A percentile compares a stretch with the other conserved stretches of the same genome.
These are phyloP conservation scores for Aspergillus sp. DNA, from an alignment of 2,329 filamentous ascomycete genomes.

Conservation along the genomic window DNA sequence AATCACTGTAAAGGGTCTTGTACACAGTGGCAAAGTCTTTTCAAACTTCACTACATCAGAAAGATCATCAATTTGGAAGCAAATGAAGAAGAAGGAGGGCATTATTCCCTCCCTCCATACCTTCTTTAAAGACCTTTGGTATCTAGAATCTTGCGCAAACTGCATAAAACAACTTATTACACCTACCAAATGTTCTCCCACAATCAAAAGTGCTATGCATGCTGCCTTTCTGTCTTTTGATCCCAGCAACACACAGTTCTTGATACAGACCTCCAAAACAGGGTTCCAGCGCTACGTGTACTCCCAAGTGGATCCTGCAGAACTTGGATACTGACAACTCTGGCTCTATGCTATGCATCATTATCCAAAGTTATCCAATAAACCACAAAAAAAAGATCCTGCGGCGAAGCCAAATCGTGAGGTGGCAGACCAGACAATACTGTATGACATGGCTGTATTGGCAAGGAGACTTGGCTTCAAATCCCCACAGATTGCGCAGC, in stretches of 20 bases:
- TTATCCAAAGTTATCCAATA: too few relatives aligned
- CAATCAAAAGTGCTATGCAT: slow-evolving; percentile 4
- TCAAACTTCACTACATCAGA: slow-evolving; percentile 4
- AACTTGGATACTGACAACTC: not conserved
- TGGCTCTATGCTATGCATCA: too few relatives aligned
- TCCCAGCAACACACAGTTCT: not conserved
- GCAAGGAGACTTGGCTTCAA: too few relatives aligned
- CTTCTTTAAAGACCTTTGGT: slow-evolving; percentile 11
- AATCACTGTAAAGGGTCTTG: slow-evolving; percentile 15
- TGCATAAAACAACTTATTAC: slow-evolving; percentile 7
- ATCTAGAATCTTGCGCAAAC: slow-evolving; percentile 8
- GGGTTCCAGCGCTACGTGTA: slow-evolving; percentile 3
- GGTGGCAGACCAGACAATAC: too few relatives aligned
- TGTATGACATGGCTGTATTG: too few relatives aligned
- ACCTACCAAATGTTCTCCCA: slow-evolving; percentile 3
- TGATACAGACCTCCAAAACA: slow-evolving; percentile 5
- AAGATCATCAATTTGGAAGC: slow-evolving; percentile 4
- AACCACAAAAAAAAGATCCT: too few relatives aligned
- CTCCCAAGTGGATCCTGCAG: slow-evolving; percentile 1
- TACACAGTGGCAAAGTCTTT: slow-evolving; percentile 17
- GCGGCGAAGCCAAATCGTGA: too few relatives aligned
- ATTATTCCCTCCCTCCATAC: slow-evolving; percentile 9
- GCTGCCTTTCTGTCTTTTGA: slow-evolving; percentile 1
- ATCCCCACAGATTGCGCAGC: too few relatives aligned
- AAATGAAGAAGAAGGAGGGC: slow-evolving; percentile 2